A percentile compares a stretch with the other conserved stretches of the same genome.
These are phyloP conservation scores for Sonneratia alba DNA, from an alignment of 345 rosid genomes.

Conservation along the genomic window DNA sequence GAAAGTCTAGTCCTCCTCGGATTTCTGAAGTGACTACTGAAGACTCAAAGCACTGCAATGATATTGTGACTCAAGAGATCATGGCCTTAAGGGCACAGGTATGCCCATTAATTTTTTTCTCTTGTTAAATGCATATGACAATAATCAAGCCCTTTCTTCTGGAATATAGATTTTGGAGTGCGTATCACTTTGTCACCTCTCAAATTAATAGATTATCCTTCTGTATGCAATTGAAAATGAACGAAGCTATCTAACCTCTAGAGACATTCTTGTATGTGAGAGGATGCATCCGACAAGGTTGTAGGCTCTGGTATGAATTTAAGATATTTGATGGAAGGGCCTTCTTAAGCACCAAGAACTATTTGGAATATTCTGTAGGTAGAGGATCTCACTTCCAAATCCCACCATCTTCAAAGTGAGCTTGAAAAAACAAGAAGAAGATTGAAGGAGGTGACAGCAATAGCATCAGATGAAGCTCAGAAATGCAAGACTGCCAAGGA, in stretches of 20 bases:
- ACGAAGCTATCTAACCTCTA: background rate
- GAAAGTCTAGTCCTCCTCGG: constrained; percentile 39
- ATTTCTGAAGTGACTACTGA: constrained; percentile 33
- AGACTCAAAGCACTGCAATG: constrained; percentile 44
- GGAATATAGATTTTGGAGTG: background rate
- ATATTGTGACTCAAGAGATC: constrained; percentile 41
- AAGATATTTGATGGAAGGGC: background rate
- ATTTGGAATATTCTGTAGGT: constrained; percentile 33
- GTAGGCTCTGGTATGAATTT: background rate
- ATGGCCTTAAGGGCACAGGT: constrained; percentile 58
- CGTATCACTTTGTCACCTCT: background rate
- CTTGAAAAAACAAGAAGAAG: constrained; percentile 53
- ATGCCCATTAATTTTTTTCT: constrained; percentile 7
- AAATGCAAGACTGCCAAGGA: constrained; percentile 80
- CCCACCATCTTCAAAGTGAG: constrained; percentile 60
- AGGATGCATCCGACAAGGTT: background rate
- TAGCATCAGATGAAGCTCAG: constrained; percentile 78
- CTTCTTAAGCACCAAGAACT: background rate
- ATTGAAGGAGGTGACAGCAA: constrained; percentile 57
- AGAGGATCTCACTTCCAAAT: constrained; percentile 50
- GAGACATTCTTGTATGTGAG: background rate
- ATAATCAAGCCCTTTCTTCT: background rate
- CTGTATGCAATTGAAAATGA: background rate
- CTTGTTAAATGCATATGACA: background rate
- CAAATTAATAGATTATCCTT: background rate